Evolutionary conservation across 345 rosid genomes (phyloP).

Genomic region (Eucalyptus pauciflora): DNA sequence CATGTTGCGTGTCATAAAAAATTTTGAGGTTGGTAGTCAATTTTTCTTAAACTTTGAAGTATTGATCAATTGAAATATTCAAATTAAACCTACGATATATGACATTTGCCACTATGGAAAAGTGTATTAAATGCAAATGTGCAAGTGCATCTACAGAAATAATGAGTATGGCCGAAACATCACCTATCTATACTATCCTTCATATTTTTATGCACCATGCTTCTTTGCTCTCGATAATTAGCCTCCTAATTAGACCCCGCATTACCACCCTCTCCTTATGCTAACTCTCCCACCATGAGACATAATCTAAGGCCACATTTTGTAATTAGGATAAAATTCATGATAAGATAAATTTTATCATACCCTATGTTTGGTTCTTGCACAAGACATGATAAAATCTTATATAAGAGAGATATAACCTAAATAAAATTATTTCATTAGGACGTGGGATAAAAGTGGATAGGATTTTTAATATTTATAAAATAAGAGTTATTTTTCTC

Average conservation of each 20-base stretch:
- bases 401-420: no score
- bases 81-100: fast-evolving
- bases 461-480: no score
- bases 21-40: neutral
- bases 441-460: no score
- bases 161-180: neutral
- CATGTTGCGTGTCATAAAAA: neutral
- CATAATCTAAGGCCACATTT: no score
- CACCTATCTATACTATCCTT: fast-evolving
- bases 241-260: fast-evolving
- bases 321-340: no score
- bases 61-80: neutral
- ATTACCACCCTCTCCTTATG: neutral
- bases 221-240: neutral
- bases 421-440: no score
- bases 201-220: neutral
- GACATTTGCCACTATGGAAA: neutral
- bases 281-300: neutral
- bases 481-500: no score
- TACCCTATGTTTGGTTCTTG: no score
- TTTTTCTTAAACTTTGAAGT: neutral
- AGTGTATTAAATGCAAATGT: no score
- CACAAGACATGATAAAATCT: no score
- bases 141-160: neutral
- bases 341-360: no score